These are phyloP conservation scores for Rhizomucor pusillus DNA, from an alignment of 371 early-diverging fungal genomes.

Conservation along the genomic window DNA sequence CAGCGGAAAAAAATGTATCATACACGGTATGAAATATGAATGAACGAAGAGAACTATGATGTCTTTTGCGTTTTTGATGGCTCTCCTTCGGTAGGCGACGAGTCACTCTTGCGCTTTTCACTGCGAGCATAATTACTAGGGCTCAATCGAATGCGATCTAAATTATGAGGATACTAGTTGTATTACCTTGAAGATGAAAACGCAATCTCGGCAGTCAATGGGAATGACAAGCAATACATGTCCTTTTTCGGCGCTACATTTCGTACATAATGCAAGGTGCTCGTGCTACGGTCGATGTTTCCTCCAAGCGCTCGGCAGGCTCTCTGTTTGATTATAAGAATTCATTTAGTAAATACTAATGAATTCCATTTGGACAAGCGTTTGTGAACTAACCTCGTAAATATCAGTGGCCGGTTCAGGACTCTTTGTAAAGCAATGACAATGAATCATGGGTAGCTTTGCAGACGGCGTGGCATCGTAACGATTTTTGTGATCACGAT, in stretches of 20 bases:
- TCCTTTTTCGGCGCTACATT: constrained; percentile 98
- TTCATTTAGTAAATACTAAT: too few species aligned
- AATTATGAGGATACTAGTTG: neutral
- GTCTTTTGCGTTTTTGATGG: constrained; percentile 7
- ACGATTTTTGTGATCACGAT: constrained; percentile 41
- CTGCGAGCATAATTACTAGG: constrained; percentile 2
- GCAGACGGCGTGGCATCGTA: constrained; percentile 33
- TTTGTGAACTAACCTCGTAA: constrained; percentile 42
- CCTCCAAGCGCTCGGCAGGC: constrained; percentile 53
- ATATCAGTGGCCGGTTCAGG: constrained; percentile 72
- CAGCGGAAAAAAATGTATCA: too few species aligned
- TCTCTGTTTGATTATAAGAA: constrained; percentile 36
- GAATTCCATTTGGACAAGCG: constrained; percentile 3
- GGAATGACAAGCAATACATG: constrained; percentile 94
- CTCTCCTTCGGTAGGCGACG: neutral
- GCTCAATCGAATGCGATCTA: neutral
- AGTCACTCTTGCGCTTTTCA: constrained; percentile 24
- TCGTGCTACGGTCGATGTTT: constrained; percentile 41
- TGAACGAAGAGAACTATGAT: too few species aligned
- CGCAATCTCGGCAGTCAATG: constrained; percentile 59
- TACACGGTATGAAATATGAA: too few species aligned
- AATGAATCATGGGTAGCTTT: constrained; percentile 84
- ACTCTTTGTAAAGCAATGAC: constrained; percentile 91
- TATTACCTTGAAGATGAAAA: constrained; percentile 29
- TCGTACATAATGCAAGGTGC: constrained; percentile 75